Evolutionary conservation across 2,329 filamentous ascomycete genomes (phyloP).

Genomic region (Fusarium chaquense): DNA sequence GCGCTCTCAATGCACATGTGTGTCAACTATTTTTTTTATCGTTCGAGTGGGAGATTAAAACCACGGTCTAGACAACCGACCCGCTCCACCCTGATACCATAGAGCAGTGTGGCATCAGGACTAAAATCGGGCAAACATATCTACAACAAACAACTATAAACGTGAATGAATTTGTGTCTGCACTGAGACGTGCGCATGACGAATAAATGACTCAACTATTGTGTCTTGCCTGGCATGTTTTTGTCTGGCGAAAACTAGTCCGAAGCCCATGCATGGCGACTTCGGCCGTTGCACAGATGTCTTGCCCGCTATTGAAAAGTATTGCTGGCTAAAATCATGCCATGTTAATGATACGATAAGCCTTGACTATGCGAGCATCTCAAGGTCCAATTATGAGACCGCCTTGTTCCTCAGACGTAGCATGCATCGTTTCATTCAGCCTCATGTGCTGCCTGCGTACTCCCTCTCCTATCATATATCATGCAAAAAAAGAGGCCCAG

Average conservation of each 20-base stretch:
- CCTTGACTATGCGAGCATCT: background rate
- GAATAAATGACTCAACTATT: conserved; percentile 1
- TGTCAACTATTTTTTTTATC: conserved; percentile 68
- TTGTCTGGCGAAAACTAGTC: background rate
- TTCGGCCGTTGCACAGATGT: conserved; percentile 19
- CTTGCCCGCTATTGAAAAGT: conserved; percentile 2
- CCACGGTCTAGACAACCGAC: conserved; percentile 75
- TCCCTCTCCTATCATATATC: conserved; percentile 1
- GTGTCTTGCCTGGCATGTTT: background rate
- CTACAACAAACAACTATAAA: background rate
- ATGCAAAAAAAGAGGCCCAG: conserved; percentile 1
- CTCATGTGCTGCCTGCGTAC: conserved; percentile 12
- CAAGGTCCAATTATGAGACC: conserved; percentile 5
- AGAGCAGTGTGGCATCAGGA: conserved; percentile 69
- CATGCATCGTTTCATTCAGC: conserved; percentile 12
- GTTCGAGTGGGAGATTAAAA: conserved; percentile 73
- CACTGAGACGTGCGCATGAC: conserved; percentile 11
- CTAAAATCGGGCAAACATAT: conserved; percentile 70
- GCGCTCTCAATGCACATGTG: conserved; percentile 68
- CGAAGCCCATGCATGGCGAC: background rate
- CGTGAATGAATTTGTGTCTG: conserved; percentile 16
- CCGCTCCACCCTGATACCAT: conserved; percentile 74
- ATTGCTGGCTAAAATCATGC: conserved; percentile 7
- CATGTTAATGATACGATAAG: conserved; percentile 11
- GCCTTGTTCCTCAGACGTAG: background rate